Base-by-base conservation (phyloP, 2,329 filamentous ascomycete species). In the Paecilomyces variotii region DNA sequence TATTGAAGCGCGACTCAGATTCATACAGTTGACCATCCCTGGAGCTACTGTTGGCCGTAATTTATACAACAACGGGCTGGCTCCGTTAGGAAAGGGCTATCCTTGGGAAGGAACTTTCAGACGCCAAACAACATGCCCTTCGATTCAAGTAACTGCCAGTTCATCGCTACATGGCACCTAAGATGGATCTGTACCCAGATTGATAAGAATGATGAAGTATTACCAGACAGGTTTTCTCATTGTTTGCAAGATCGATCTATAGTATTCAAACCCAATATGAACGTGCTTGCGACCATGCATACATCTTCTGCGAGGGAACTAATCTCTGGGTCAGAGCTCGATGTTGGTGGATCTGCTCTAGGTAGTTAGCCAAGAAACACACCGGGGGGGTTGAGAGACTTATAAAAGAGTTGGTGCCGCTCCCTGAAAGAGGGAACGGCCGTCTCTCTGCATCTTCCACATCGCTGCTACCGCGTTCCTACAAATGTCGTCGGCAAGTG, bases 321-420 rank as follows among this genome's bases (percentile, higher is more conserved):
- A 6, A 14, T n/a, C 19, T 45, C n/a, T 7, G 9, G 19, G 14
- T n/a, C n/a, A 2, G 9, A 19, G 4, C 9, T 45, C 39, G n/a
- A 45, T n/a, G 19, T 14, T 2, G n/a, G n/a, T 19, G 2, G 19
- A 19, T 45, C 39, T 45, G 14, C 14, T n/a, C n/a, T 7, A 26
- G 35, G 67, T 67, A 74, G 72, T 75, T 72, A 73, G 67, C 61
- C 50, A 59, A 62, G 62, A 45, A 57, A 54, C 52, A 4, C 28
- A 7, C 35, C 26, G 2, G 25, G 5, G 28, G 57, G 57, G 19
- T 10, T 53, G 66, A 66, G 58, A 45, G 27, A 76, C 73, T 73
- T 76, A 76, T 76, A 69, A 69, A 74, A 74, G 73, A 64, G 65
- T 59, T 54, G 60, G 54, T 63, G 67, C 70, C 65, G 61, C 63